Evolutionary conservation across 2,329 filamentous ascomycete genomes (phyloP).

Genomic region (Alternaria arbusti): DNA sequence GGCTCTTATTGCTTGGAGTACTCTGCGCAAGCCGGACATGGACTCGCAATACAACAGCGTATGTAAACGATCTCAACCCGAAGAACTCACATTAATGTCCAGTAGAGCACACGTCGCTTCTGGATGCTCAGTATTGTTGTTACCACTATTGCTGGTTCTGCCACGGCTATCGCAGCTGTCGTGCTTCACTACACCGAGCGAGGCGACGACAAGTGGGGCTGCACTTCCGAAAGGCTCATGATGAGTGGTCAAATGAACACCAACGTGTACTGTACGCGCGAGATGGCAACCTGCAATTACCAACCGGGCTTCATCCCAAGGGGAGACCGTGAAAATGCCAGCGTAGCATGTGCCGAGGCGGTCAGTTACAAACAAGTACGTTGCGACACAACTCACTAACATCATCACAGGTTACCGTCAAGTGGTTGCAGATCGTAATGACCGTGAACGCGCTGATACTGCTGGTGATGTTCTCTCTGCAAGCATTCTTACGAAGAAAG

Average conservation of each 20-base stretch:
- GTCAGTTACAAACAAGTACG: slow-evolving; percentile 21
- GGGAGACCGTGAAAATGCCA: slow-evolving; percentile 15
- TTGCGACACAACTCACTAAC: not conserved
- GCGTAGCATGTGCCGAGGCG: slow-evolving; percentile 33
- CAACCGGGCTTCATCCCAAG: slow-evolving; percentile 19
- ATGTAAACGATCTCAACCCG: slow-evolving; percentile 4
- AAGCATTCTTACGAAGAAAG: slow-evolving; percentile 31
- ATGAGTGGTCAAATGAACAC: slow-evolving; percentile 30
- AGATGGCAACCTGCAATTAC: slow-evolving; percentile 37
- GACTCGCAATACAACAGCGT: slow-evolving; percentile 33
- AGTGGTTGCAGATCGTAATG: slow-evolving; percentile 39
- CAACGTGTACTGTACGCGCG: slow-evolving; percentile 37
- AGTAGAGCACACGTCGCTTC: slow-evolving; percentile 34
- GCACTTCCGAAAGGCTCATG: slow-evolving; percentile 26
- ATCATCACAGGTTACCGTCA: slow-evolving; percentile 25
- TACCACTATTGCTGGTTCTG: slow-evolving; percentile 20
- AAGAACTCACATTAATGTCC: slow-evolving; percentile 8
- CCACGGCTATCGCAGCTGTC: slow-evolving; percentile 29
- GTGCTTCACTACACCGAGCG: slow-evolving; percentile 34
- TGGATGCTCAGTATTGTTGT: slow-evolving; percentile 32
- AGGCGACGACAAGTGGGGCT: slow-evolving; percentile 33
- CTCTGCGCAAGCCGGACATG: slow-evolving; percentile 31
- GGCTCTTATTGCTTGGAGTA: slow-evolving; percentile 32
- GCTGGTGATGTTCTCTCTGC: slow-evolving; percentile 30
- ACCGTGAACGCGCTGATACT: slow-evolving; percentile 24